These are phyloP conservation scores for Epichloe coenophiala DNA, from an alignment of 2,329 filamentous ascomycete species.

Conservation along the genomic window DNA sequence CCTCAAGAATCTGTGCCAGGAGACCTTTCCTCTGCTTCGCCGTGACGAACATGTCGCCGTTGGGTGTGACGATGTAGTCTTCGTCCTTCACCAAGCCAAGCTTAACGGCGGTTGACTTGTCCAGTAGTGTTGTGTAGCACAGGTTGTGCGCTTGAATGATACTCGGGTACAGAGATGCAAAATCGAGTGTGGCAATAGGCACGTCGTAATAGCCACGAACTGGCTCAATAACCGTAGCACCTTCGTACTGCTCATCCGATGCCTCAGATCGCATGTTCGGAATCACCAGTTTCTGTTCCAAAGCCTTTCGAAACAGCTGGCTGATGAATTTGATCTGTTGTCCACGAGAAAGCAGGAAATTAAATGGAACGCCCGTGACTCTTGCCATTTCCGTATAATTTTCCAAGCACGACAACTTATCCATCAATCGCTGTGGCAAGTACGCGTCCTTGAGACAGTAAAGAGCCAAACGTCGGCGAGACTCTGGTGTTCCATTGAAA, in stretches of 20 bases:
- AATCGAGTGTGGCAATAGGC: constrained; percentile 93
- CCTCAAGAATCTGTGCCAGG: constrained; percentile 88
- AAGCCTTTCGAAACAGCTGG: constrained; percentile 87
- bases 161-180: constrained; percentile 93
- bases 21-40: constrained; percentile 80
- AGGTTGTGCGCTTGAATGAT: constrained; percentile 99
- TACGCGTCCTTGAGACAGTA: constrained; percentile 98
- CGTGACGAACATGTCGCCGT: constrained; percentile 87
- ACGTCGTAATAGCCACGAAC: constrained; percentile 88
- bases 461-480: constrained; percentile 74
- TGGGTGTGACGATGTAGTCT: constrained; percentile 93
- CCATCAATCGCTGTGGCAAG: constrained; percentile 83
- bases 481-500: constrained; percentile 92
- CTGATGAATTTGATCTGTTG: constrained; percentile 98
- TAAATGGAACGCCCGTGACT: constrained; percentile 97
- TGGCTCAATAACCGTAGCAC: constrained; percentile 95
- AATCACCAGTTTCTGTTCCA: constrained; percentile 87
- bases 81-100: constrained; percentile 71
- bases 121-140: constrained; percentile 85
- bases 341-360: constrained; percentile 77
- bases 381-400: constrained; percentile 99
- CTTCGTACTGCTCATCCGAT: constrained; percentile 84
- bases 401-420: constrained; percentile 95
- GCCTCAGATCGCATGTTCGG: constrained; percentile 65
- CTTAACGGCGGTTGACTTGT: constrained; percentile 59